phyloP scores from a whole-genome alignment of 805 yeast genomes.

The Candida maesae region DNA sequence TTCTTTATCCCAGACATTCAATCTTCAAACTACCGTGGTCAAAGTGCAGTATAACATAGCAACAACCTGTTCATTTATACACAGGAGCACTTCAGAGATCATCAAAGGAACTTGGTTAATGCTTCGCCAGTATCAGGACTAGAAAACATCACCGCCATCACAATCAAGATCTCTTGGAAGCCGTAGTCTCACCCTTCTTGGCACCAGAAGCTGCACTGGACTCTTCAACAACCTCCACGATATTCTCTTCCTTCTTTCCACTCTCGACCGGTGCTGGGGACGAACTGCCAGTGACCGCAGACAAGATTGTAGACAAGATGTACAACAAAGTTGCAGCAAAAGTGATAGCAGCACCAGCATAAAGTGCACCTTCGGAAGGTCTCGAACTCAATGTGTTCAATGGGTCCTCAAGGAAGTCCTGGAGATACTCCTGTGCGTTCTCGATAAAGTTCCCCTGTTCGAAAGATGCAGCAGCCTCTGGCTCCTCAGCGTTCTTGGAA shows the following conservation, averaged over 20 bases:
- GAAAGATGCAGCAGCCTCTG: not conserved
- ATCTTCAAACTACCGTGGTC: too few relatives aligned
- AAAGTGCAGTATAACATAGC: too few relatives aligned
- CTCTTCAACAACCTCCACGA: not conserved
- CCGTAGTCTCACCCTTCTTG: slow-evolving; percentile 16
- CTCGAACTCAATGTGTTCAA: slow-evolving; percentile 37
- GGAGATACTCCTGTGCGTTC: slow-evolving; percentile 32
- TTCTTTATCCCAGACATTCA: too few relatives aligned
- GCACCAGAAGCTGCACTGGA: slow-evolving; percentile 16
- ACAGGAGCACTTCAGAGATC: too few relatives aligned
- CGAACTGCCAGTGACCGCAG: slow-evolving; percentile 19
- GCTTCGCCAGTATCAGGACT: too few relatives aligned
- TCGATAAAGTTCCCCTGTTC: slow-evolving; percentile 16
- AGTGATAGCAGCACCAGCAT: slow-evolving; percentile 39
- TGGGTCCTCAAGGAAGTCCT: slow-evolving; percentile 43
- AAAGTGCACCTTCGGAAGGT: slow-evolving; percentile 49
- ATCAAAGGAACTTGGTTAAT: too few relatives aligned
- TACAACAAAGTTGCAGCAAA: slow-evolving; percentile 42
- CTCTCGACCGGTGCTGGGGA: slow-evolving; percentile 4
- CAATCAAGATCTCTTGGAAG: slow-evolving; percentile 17
- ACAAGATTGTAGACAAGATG: slow-evolving; percentile 33
- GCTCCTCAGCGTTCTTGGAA: slow-evolving; percentile 2
- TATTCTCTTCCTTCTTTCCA: slow-evolving; percentile 15
- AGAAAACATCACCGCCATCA: too few relatives aligned
- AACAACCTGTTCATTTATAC: too few relatives aligned